phyloP scores from a whole-genome alignment of 2,329 filamentous ascomycete species.

The Myrmaecium sp. region DNA sequence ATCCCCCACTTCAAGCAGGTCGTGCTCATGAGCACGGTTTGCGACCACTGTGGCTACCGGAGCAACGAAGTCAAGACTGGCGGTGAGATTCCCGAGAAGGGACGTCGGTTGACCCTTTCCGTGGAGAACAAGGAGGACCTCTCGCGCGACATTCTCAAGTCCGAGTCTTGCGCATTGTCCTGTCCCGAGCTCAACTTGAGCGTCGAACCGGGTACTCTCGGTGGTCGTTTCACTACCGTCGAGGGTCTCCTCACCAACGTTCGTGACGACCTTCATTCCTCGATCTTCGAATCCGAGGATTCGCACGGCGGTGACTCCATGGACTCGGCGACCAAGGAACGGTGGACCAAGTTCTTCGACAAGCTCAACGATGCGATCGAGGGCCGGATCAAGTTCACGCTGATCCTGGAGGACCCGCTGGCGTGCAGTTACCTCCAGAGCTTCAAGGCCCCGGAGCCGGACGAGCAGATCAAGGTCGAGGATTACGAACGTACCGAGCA shows the following conservation, averaged over 20 bases:
- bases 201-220: constrained; percentile 85
- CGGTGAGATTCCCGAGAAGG: constrained; percentile 73
- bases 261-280: constrained; percentile 68
- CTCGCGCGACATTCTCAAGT: constrained; percentile 86
- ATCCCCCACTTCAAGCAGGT: constrained; percentile 98
- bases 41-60: constrained; percentile 80
- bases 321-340: constrained; percentile 41
- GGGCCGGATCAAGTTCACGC: constrained; percentile 63
- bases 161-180: constrained; percentile 73
- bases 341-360: constrained; percentile 70
- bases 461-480: constrained; percentile 65
- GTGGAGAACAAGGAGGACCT: constrained; percentile 59
- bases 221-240: constrained; percentile 90
- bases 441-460: constrained; percentile 59
- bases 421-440: constrained; percentile 92
- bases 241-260: constrained; percentile 89
- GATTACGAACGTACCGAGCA: constrained; percentile 78
- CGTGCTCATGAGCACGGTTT: constrained; percentile 85
- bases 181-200: constrained; percentile 76
- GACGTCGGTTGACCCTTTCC: constrained; percentile 63
- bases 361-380: constrained; percentile 61
- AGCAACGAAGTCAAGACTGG: constrained; percentile 97
- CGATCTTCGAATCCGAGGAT: constrained; percentile 54
- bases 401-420: constrained; percentile 73
- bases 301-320: constrained; percentile 66